Conservation (phyloP, 2,329 filamentous ascomycete genomes). For the Xylariales sp. region DNA sequence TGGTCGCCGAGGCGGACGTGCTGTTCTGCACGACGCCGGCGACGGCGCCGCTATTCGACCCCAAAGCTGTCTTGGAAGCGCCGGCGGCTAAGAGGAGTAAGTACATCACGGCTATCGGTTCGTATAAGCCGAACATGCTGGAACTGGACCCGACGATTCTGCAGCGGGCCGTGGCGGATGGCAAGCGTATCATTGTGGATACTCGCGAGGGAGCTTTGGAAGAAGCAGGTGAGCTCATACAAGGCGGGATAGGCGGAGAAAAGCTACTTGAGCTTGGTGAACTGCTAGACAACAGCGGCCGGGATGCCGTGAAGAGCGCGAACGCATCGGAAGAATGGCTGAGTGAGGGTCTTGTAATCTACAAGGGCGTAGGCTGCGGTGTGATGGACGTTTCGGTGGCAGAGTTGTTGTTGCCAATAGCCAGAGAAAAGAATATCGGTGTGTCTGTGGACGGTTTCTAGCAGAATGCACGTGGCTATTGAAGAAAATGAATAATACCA, state of each 20-base stretch:
- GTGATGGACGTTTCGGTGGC: constrained; percentile 24
- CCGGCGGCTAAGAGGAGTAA: constrained; percentile 22
- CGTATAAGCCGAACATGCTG: constrained; percentile 58
- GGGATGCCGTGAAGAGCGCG: too few relatives aligned
- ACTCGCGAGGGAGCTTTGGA: constrained; percentile 56
- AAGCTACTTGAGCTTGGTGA: constrained; percentile 62
- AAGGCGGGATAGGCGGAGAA: constrained; percentile 51
- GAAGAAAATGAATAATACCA: too few relatives aligned
- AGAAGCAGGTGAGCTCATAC: constrained; percentile 64
- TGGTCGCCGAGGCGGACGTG: constrained; percentile 51
- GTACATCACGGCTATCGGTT: constrained; percentile 48
- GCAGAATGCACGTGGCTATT: too few relatives aligned
- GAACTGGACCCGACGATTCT: constrained; percentile 60
- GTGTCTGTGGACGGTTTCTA: neutral
- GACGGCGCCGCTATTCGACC: constrained; percentile 56
- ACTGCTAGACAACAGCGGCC: constrained; percentile 7
- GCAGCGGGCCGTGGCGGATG: too few relatives aligned
- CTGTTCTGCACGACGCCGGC: constrained; percentile 64
- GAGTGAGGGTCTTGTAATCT: constrained; percentile 21
- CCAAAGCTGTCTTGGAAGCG: constrained; percentile 36
- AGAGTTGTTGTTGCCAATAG: neutral
- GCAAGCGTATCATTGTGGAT: constrained; percentile 39
- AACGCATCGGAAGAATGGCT: constrained; percentile 2
- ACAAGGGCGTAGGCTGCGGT: constrained; percentile 17
- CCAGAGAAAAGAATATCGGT: neutral